Conservation (phyloP, 1,284 basidiomycete species). For the Moesziomyces parantarcticus region DNA sequence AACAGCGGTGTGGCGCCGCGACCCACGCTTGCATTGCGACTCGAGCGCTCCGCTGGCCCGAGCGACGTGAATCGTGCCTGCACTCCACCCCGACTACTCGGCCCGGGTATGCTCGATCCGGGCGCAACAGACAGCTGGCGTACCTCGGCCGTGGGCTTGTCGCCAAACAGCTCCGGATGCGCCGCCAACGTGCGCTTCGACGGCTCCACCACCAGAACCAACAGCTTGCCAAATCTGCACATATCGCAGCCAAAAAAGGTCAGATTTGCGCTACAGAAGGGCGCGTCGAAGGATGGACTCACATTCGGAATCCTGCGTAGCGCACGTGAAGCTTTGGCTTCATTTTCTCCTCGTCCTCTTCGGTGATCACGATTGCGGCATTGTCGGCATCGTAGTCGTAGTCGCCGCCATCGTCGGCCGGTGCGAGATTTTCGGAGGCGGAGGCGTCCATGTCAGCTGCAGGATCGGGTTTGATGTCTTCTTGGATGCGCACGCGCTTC, state of each 20-base stretch:
- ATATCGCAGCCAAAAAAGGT: no score
- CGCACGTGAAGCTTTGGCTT: slow-evolving; percentile 44
- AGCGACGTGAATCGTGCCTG: slow-evolving; percentile 41
- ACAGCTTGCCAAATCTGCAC: slow-evolving; percentile 61
- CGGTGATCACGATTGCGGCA: slow-evolving; percentile 33
- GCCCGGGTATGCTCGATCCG: slow-evolving; percentile 20
- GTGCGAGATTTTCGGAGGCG: background rate
- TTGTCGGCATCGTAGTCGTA: slow-evolving; percentile 5
- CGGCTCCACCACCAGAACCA: slow-evolving; percentile 58
- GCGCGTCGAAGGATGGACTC: slow-evolving; percentile 11
- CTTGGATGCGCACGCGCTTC: slow-evolving; percentile 36
- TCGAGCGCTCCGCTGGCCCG: slow-evolving; percentile 32
- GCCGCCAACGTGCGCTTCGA: slow-evolving; percentile 43
- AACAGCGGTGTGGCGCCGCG: slow-evolving; percentile 44
- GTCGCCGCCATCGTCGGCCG: background rate
- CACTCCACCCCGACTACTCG: slow-evolving; percentile 23
- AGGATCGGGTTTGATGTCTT: slow-evolving; percentile 30
- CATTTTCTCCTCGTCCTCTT: slow-evolving; percentile 53
- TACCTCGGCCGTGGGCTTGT: slow-evolving; percentile 29
- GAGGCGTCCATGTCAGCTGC: slow-evolving; percentile 3
- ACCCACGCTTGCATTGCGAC: slow-evolving; percentile 31
- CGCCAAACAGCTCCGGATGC: slow-evolving; percentile 49
- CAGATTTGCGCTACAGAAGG: no score
- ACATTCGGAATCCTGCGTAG: slow-evolving; percentile 54
- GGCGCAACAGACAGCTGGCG: slow-evolving; percentile 53